A percentile compares a stretch with the other conserved stretches of the same genome.
Conservation (phyloP, 1,284 basidiomycete genomes). For the Puccinia triticina region DNA sequence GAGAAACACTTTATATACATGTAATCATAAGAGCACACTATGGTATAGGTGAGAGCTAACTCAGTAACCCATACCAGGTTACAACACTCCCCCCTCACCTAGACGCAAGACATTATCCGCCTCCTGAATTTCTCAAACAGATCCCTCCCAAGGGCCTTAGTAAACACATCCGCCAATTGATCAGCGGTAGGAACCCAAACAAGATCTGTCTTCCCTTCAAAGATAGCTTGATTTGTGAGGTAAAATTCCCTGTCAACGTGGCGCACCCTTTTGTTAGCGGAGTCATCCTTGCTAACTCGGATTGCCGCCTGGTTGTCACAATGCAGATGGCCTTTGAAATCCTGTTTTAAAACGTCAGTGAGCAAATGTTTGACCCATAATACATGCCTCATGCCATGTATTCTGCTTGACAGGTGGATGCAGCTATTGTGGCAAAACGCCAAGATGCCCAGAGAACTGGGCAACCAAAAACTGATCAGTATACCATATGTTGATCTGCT, state of each 20-base stretch:
- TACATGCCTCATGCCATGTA: background rate
- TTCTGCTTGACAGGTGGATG: conserved; percentile 4
- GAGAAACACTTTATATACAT: no score
- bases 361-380: background rate
- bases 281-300: background rate
- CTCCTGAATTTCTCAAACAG: no score
- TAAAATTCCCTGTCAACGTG: background rate
- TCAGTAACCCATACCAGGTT: no score
- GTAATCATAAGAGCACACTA: no score
- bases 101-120: no score
- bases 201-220: background rate
- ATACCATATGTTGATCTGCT: background rate
- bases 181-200: background rate
- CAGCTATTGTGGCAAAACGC: background rate
- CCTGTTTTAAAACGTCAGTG: background rate
- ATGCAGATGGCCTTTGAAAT: background rate
- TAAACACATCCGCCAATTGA: background rate
- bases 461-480: no score
- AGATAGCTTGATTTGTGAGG: background rate
- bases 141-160: background rate
- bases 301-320: background rate
- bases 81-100: no score
- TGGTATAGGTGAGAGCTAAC: no score
- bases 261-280: background rate
- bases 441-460: background rate